These are phyloP conservation scores for Rhizopogon salebrosus DNA, from an alignment of 768 basidiomycete species.

Conservation along the genomic window DNA sequence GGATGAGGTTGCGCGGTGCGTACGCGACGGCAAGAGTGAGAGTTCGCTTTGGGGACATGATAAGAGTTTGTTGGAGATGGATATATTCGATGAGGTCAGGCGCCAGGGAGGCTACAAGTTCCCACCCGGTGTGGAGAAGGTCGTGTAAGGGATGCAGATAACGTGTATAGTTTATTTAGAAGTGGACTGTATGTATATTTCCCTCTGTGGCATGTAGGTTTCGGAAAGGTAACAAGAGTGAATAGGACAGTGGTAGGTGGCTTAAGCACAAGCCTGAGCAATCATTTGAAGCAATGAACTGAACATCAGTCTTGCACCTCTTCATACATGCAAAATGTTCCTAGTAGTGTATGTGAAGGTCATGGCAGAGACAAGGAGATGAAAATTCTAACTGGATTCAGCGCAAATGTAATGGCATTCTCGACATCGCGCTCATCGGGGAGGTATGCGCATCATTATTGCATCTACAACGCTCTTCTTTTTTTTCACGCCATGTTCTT, in stretches of 20 bases:
- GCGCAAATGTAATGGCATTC: constrained; percentile 46
- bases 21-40: constrained; percentile 68
- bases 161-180: background rate
- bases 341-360: too few species aligned
- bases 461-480: too few species aligned
- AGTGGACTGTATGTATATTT: background rate
- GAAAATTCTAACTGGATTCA: constrained; percentile 18
- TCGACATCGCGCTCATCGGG: constrained; percentile 59
- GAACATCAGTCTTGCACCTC: too few species aligned
- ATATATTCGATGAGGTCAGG: constrained; percentile 82
- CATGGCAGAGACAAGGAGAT: too few species aligned
- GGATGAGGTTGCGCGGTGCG: constrained; percentile 79
- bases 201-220: too few species aligned
- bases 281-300: too few species aligned
- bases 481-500: background rate
- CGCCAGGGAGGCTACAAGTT: constrained; percentile 62
- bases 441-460: constrained; percentile 38
- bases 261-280: too few species aligned
- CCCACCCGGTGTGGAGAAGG: constrained; percentile 58
- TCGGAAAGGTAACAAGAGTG: too few species aligned
- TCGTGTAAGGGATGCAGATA: background rate
- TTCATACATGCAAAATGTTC: too few species aligned
- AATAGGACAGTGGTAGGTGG: too few species aligned
- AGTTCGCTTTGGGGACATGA: constrained; percentile 72
- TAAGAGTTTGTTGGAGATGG: constrained; percentile 78